phyloP scores from a whole-genome alignment of 106 monocot genomes.

The Dioscorea alata region DNA sequence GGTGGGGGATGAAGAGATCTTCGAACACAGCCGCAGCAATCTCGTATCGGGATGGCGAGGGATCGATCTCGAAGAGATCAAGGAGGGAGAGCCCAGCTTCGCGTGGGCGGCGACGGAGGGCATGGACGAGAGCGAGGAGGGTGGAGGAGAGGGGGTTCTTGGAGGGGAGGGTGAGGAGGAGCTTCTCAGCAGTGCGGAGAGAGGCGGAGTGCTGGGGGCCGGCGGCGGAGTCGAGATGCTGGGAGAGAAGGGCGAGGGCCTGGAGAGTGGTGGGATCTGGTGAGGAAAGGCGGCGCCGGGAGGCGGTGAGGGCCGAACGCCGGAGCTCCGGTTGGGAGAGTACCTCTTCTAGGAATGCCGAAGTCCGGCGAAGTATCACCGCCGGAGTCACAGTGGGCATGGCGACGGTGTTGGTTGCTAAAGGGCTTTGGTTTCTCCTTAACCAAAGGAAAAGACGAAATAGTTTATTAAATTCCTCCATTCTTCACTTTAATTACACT shows the following conservation, averaged over 20 bases:
- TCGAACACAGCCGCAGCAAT: conserved; percentile 40
- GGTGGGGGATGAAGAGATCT: conserved; percentile 42
- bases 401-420: neutral
- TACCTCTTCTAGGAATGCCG: conserved; percentile 26
- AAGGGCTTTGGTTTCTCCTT: too few species aligned
- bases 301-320: conserved; percentile 18
- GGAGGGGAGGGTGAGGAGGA: conserved; percentile 13
- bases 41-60: conserved; percentile 30
- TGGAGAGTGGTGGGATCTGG: conserved; percentile 17
- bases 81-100: conserved; percentile 35
- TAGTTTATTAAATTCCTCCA: too few species aligned
- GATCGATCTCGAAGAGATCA: conserved; percentile 42
- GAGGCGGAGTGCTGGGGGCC: neutral
- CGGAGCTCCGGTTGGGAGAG: conserved; percentile 25
- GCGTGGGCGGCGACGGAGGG: conserved; percentile 17
- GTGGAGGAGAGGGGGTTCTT: conserved; percentile 24
- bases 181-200: conserved; percentile 5
- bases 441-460: too few species aligned
- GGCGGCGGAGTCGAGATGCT: conserved; percentile 14
- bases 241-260: conserved; percentile 21
- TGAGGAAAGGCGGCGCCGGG: conserved; percentile 13
- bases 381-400: neutral
- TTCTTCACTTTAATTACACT: too few species aligned
- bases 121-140: conserved; percentile 29
- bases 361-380: conserved; percentile 13